These are phyloP conservation scores for Saccharum officinarum DNA, from an alignment of 176 grass and related monocot species.

Conservation along the genomic window DNA sequence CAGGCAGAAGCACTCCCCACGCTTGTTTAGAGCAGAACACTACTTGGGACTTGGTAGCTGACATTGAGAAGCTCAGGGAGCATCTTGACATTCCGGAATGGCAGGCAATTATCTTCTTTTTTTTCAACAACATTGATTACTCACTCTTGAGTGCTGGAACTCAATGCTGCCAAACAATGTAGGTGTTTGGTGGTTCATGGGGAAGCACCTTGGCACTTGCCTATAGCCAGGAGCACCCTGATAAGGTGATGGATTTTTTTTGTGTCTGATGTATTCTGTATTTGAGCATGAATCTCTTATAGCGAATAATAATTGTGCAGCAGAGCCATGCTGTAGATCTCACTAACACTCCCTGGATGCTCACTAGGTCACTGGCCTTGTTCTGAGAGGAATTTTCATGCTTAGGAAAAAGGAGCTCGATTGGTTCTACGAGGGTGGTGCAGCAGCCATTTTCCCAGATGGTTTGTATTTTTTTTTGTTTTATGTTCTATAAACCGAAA, in stretches of 20 bases:
- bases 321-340: neutral
- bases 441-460: slow-evolving; percentile 92
- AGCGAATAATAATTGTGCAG: neutral
- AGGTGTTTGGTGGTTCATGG: slow-evolving; percentile 99
- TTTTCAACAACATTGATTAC: neutral
- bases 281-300: neutral
- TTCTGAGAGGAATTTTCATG: slow-evolving; percentile 94
- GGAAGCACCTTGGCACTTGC: slow-evolving; percentile 94
- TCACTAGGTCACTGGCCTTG: slow-evolving; percentile 81
- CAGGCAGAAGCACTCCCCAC: slow-evolving; percentile 85
- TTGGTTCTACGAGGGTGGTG: slow-evolving; percentile 96
- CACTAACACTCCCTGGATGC: slow-evolving; percentile 19
- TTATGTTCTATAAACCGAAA: neutral
- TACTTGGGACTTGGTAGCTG: slow-evolving; percentile 91
- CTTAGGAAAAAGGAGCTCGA: slow-evolving; percentile 89
- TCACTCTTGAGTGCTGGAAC: neutral
- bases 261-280: neutral
- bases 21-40: slow-evolving; percentile 92
- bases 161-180: slow-evolving; percentile 12
- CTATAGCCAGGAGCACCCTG: slow-evolving; percentile 83
- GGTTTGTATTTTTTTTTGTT: slow-evolving; percentile 38
- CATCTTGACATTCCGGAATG: slow-evolving; percentile 88
- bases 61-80: slow-evolving; percentile 89
- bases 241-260: slow-evolving; percentile 50
- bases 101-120: slow-evolving; percentile 49